A percentile compares a stretch with the other conserved stretches of the same genome.
Conservation (phyloP, 768 basidiomycete genomes). For the Lyophyllum shimeji region DNA sequence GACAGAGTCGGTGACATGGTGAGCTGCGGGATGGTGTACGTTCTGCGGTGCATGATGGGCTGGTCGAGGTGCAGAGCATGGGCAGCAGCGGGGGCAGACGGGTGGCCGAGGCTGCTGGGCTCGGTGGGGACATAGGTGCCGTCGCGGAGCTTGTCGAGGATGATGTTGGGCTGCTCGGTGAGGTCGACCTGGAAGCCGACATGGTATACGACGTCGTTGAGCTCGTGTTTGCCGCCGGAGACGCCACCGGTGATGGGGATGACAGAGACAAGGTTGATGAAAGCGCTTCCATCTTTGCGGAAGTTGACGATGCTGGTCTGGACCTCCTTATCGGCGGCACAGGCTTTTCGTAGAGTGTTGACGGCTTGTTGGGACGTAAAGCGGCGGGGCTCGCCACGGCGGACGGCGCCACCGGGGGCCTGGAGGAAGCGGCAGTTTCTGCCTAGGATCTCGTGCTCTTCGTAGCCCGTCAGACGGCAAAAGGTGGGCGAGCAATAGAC, state of each 20-base stretch:
- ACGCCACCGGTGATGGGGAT: slow-evolving; percentile 79
- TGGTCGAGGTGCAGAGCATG: slow-evolving; percentile 26
- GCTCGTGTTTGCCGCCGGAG: slow-evolving; percentile 45
- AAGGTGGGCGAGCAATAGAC: slow-evolving; percentile 91
- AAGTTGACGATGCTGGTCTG: slow-evolving; percentile 90
- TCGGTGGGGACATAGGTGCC: slow-evolving; percentile 68
- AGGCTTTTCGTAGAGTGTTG: slow-evolving; percentile 57
- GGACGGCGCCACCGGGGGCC: slow-evolving; percentile 57
- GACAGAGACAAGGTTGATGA: slow-evolving; percentile 90
- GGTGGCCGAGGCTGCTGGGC: background rate
- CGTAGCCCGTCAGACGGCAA: slow-evolving; percentile 72
- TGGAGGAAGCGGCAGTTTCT: slow-evolving; percentile 92
- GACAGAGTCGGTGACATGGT: slow-evolving; percentile 54
- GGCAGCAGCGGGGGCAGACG: background rate
- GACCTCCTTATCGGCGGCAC: slow-evolving; percentile 80
- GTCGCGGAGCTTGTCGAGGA: slow-evolving; percentile 74
- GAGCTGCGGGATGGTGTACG: slow-evolving; percentile 50
- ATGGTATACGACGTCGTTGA: slow-evolving; percentile 76
- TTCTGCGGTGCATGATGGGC: slow-evolving; percentile 36
- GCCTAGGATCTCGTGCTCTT: slow-evolving; percentile 75
- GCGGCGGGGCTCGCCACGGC: slow-evolving; percentile 40
- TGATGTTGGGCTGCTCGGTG: slow-evolving; percentile 80
- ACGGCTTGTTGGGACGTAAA: slow-evolving; percentile 69
- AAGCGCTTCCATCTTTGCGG: slow-evolving; percentile 77
- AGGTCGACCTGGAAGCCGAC: slow-evolving; percentile 98